A percentile compares a stretch with the other conserved stretches of the same genome.
Evolutionary conservation across 352 stramenopile genomes (phyloP).

Genomic region (Globisporangium iwayamae): DNA sequence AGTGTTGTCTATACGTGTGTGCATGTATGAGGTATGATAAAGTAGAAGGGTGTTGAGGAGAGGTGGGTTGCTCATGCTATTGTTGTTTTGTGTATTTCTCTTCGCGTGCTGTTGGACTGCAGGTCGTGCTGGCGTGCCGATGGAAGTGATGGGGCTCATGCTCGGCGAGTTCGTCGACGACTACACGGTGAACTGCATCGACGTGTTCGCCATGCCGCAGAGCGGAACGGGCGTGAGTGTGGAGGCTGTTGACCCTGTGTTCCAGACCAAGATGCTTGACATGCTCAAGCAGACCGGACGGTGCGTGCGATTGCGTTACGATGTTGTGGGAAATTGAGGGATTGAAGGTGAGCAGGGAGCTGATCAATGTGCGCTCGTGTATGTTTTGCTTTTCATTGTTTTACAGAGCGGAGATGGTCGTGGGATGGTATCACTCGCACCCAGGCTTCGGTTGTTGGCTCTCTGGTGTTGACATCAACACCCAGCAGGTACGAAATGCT

Average conservation of each 20-base stretch:
- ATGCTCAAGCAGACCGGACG: slow-evolving; percentile 99
- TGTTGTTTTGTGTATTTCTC: background rate
- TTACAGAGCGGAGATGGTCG: slow-evolving; percentile 88
- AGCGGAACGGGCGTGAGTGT: slow-evolving; percentile 93
- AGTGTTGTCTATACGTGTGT: slow-evolving; percentile 2
- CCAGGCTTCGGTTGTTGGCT: slow-evolving; percentile 99
- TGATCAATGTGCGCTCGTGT: background rate
- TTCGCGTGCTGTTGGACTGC: background rate
- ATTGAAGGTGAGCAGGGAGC: background rate
- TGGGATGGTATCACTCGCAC: slow-evolving; percentile 99
- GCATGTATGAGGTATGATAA: background rate
- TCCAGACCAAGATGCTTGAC: slow-evolving; percentile 99
- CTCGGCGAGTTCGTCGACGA: slow-evolving; percentile 99
- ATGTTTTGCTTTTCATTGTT: background rate
- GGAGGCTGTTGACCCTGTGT: slow-evolving; percentile 99
- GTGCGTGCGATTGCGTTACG: slow-evolving; percentile 21
- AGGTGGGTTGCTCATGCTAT: background rate
- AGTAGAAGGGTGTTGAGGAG: too few relatives aligned
- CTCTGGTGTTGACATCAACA: slow-evolving; percentile 99
- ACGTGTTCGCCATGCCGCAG: slow-evolving; percentile 99
- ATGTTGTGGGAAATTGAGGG: background rate
- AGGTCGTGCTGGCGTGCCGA: slow-evolving; percentile 97
- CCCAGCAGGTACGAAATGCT: slow-evolving; percentile 78
- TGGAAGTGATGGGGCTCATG: slow-evolving; percentile 99
- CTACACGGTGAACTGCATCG: slow-evolving; percentile 99